Evolutionary conservation across 1,284 basidiomycete species (phyloP), one percentile per base, ranked within the genome.

Genomic region (Puccinia horiana): DNA sequence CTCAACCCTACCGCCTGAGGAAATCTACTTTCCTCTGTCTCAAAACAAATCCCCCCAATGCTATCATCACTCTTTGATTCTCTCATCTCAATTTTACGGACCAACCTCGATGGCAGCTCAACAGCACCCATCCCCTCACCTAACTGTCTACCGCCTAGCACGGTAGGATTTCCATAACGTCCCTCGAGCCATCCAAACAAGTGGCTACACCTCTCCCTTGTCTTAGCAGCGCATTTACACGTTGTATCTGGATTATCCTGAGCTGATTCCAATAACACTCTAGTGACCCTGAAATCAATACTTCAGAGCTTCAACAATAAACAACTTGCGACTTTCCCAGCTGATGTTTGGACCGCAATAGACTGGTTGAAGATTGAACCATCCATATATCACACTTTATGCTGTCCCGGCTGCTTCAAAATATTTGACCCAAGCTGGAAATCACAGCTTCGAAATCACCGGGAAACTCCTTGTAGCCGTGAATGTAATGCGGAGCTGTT

Each of bases 371-470:
- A 76, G 61, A 61, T 76, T 63, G 58, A 76, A 42, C 75, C 58
- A 23, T 63, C 35, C 9, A 76, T 76, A 26, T 26, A 65, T 26
- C 32, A 32, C 20, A 65, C 58, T 16, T 29, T 63, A 44, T 76
- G 75, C 58, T 63, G 56, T 63, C 75, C 75, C 26, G 75, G 58
- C 23, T 76, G 75, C 58, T 76, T 76, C 58, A 76, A 63, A 35
- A 23, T 76, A 14, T 76, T 63, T 63, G 37, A n/a, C 32, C 35
- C 54, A 29, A 47, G n/a, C 18, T 23, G 35, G 16, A 69, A 42
- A 16, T 69, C 35, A 40, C 23, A 29, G 23, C 58, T 44, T 47
- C 65, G 75, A 42, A 54, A 63, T 49, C 47, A 61, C 58, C 54
- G 32, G 35, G 58, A 76, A 63, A 76, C 75, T 26, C 20, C 32